Evolutionary conservation across 2,329 filamentous ascomycete genomes (phyloP).

Genomic region (Colletotrichum plurivorum): DNA sequence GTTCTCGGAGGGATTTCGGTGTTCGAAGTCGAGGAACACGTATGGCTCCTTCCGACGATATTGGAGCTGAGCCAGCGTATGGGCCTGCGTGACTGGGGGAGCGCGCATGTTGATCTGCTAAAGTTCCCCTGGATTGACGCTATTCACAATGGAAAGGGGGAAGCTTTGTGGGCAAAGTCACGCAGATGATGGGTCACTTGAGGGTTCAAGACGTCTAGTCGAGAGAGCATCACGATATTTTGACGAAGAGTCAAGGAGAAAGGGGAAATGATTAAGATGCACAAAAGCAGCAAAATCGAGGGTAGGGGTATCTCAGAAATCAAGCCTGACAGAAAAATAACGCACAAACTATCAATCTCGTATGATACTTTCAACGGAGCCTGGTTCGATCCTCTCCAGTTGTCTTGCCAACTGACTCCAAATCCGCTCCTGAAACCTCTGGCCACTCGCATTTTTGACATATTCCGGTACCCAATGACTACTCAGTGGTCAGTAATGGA

Average conservation of each 20-base stretch:
- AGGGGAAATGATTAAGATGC: not conserved
- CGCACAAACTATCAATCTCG: not conserved
- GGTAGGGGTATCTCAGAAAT: not conserved
- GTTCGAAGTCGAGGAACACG: not conserved
- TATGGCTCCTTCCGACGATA: not conserved
- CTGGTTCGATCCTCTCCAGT: slow-evolving; percentile 3
- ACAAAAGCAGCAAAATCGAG: too few relatives aligned
- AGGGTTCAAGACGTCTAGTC: too few relatives aligned
- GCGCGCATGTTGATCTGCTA: not conserved
- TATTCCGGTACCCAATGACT: slow-evolving; percentile 15
- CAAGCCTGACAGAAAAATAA: not conserved
- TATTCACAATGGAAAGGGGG: not conserved
- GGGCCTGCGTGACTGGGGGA: not conserved
- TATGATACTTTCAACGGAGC: not conserved
- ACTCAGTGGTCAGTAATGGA: not conserved
- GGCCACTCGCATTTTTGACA: not conserved
- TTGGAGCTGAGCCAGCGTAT: not conserved
- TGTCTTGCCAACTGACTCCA: not conserved
- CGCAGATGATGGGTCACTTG: too few relatives aligned
- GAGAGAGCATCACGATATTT: too few relatives aligned
- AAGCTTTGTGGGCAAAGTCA: not conserved
- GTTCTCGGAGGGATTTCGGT: not conserved
- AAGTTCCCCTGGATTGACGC: not conserved
- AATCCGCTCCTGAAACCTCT: not conserved
- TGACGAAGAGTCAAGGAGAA: too few relatives aligned